A percentile compares a stretch with the other conserved stretches of the same genome.
Evolutionary conservation across 371 early-diverging fungal species (phyloP).

Genomic region (Entomophthora muscae): DNA sequence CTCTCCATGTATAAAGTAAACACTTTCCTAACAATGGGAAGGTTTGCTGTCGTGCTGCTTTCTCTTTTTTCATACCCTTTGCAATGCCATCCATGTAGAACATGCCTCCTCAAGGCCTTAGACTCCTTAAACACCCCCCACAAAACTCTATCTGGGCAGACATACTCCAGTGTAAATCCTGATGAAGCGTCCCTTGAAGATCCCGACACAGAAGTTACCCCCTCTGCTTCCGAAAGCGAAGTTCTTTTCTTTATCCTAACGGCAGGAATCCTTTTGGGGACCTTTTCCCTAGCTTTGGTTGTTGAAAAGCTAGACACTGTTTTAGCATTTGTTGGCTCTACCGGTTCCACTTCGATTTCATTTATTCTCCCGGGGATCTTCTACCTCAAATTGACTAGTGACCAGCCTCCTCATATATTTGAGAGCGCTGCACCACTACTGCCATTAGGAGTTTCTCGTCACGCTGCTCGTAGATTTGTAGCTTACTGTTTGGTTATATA

Average conservation of each 20-base stretch:
- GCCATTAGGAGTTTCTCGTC: background rate
- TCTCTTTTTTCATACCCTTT: conserved; percentile 94
- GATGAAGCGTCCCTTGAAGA: background rate
- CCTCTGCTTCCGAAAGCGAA: background rate
- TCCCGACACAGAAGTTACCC: background rate
- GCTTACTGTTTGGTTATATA: conserved; percentile 30
- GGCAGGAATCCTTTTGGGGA: conserved; percentile 35
- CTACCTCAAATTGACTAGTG: conserved; percentile 67
- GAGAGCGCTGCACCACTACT: conserved; percentile 12
- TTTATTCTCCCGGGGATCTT: conserved; percentile 94
- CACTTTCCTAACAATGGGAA: conserved; percentile 63
- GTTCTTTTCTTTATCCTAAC: conserved; percentile 38
- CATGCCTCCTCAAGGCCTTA: conserved; percentile 74
- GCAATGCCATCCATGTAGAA: conserved; percentile 92
- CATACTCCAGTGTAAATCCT: background rate
- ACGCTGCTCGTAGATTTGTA: conserved; percentile 11
- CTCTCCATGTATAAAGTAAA: conserved; percentile 67
- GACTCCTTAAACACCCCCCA: conserved; percentile 3
- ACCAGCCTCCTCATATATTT: conserved; percentile 30
- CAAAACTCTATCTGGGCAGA: conserved; percentile 6
- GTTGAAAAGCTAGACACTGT: conserved; percentile 61
- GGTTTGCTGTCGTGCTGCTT: conserved; percentile 75
- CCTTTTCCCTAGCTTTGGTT: conserved; percentile 54
- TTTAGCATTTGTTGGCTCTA: conserved; percentile 91
- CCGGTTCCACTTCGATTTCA: conserved; percentile 94